Percentiles rank a stretch among this genome's conserved stretches.
Conservation (phyloP, 2,329 filamentous ascomycete genomes). For the Neurospora sp. region DNA sequence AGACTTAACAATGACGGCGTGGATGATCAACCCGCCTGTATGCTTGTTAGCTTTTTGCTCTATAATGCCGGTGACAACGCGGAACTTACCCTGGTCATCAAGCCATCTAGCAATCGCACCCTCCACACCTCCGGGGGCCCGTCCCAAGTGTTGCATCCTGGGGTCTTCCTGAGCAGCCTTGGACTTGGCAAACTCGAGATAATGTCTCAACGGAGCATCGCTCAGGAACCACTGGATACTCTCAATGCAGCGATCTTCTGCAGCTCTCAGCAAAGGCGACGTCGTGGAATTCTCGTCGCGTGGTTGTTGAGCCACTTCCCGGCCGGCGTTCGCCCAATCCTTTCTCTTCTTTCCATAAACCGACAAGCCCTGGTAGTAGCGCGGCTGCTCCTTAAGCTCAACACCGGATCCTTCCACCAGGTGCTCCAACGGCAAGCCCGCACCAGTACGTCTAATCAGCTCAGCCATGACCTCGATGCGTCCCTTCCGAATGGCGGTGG, state of each 20-base stretch:
- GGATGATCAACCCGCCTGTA: slow-evolving; percentile 52
- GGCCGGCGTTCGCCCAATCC: slow-evolving; percentile 63
- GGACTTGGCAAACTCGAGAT: slow-evolving; percentile 55
- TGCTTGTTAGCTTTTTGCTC: slow-evolving; percentile 10
- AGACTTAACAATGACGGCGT: slow-evolving; percentile 49
- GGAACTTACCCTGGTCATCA: slow-evolving; percentile 42
- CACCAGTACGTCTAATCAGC: slow-evolving; percentile 56
- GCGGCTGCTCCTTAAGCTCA: slow-evolving; percentile 52
- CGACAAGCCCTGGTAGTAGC: slow-evolving; percentile 66
- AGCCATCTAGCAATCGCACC: slow-evolving; percentile 54
- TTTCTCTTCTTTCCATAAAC: slow-evolving; percentile 62
- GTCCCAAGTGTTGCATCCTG: slow-evolving; percentile 50
- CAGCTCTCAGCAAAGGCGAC: slow-evolving; percentile 53
- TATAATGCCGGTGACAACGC: not conserved
- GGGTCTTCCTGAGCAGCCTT: slow-evolving; percentile 50
- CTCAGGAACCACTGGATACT: slow-evolving; percentile 69
- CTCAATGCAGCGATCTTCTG: slow-evolving; percentile 47
- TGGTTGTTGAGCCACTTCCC: slow-evolving; percentile 30
- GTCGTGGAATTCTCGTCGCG: slow-evolving; percentile 28
- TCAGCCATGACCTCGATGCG: slow-evolving; percentile 48
- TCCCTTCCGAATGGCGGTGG: slow-evolving; percentile 33
- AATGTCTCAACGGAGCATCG: slow-evolving; percentile 56
- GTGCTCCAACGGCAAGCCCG: slow-evolving; percentile 57
- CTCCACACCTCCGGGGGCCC: slow-evolving; percentile 53
- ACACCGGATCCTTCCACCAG: slow-evolving; percentile 57